A percentile compares a stretch with the other conserved stretches of the same genome.
Evolutionary conservation across 2,329 filamentous ascomycete species (phyloP).

Genomic region (Penicillium digitatum): DNA sequence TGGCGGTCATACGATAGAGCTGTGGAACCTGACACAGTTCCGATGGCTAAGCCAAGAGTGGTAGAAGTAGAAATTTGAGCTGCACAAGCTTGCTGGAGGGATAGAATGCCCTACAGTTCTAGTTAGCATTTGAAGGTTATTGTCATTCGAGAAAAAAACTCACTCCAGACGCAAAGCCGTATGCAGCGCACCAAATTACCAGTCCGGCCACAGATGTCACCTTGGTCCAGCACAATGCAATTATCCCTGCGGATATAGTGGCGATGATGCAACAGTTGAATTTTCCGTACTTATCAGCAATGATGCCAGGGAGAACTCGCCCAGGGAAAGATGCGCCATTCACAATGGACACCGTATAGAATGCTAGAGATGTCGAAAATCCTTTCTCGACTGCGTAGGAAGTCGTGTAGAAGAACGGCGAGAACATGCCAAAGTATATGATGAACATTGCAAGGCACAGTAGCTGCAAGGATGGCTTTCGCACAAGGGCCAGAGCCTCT

Average conservation of each 20-base stretch:
- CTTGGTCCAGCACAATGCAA: conserved; percentile 47
- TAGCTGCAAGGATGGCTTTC: conserved; percentile 23
- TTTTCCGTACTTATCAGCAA: conserved; percentile 36
- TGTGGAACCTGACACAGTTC: conserved; percentile 41
- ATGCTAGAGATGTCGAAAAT: conserved; percentile 30
- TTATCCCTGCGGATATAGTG: conserved; percentile 32
- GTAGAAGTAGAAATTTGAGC: conserved; percentile 40
- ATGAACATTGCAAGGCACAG: conserved; percentile 35
- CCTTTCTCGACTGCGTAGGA: conserved; percentile 30
- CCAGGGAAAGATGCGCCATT: conserved; percentile 40
- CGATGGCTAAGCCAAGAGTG: conserved; percentile 44
- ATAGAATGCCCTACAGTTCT: conserved; percentile 42
- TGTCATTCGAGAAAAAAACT: not conserved
- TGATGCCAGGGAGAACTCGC: conserved; percentile 34
- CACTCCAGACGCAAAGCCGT: conserved; percentile 48
- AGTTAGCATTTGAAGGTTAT: not conserved
- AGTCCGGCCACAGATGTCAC: conserved; percentile 44
- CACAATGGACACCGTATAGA: conserved; percentile 39
- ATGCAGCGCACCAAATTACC: conserved; percentile 44
- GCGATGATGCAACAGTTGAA: conserved; percentile 34
- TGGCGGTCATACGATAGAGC: conserved; percentile 41
- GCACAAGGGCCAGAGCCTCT: conserved; percentile 12
- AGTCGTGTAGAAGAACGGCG: conserved; percentile 39
- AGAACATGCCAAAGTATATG: conserved; percentile 40
- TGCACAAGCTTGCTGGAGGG: conserved; percentile 47